Conservation (phyloP, 2,329 filamentous ascomycete genomes). For the Xylaria hypoxylon region DNA sequence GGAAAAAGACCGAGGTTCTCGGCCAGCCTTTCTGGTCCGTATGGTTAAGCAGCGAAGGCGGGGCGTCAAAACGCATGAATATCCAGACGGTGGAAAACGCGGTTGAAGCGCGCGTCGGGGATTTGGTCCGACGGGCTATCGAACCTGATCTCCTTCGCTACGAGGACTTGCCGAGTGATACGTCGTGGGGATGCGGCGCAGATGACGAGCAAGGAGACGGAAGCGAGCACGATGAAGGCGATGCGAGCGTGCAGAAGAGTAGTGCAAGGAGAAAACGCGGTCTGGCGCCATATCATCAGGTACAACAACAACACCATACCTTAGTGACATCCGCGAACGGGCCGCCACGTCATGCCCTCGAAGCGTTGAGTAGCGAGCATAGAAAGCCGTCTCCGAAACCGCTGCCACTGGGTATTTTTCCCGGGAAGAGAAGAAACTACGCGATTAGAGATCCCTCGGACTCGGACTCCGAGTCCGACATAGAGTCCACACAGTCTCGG, state of each 20-base stretch:
- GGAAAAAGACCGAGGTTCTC: conserved; percentile 38
- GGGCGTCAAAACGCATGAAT: background rate
- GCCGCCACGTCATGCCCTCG: background rate
- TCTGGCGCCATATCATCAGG: background rate
- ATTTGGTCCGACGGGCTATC: background rate
- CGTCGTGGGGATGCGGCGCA: conserved; percentile 4
- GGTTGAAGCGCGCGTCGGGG: background rate
- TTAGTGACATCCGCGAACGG: background rate
- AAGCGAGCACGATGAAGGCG: background rate
- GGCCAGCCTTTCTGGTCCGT: conserved; percentile 29
- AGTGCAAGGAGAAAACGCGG: background rate
- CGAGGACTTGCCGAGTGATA: background rate
- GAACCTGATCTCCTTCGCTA: background rate
- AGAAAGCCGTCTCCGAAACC: background rate
- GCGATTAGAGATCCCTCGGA: background rate
- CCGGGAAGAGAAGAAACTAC: background rate
- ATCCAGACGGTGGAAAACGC: conserved; percentile 20
- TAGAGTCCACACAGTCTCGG: background rate
- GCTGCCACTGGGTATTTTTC: background rate
- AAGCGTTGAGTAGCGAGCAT: too few relatives aligned
- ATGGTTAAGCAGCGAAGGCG: conserved; percentile 16
- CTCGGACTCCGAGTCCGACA: background rate
- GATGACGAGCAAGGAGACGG: conserved; percentile 25
- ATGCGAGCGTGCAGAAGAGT: too few relatives aligned
- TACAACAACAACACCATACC: conserved; percentile 9